Evolutionary conservation across 805 yeast genomes (phyloP).

Genomic region (Candida takata): DNA sequence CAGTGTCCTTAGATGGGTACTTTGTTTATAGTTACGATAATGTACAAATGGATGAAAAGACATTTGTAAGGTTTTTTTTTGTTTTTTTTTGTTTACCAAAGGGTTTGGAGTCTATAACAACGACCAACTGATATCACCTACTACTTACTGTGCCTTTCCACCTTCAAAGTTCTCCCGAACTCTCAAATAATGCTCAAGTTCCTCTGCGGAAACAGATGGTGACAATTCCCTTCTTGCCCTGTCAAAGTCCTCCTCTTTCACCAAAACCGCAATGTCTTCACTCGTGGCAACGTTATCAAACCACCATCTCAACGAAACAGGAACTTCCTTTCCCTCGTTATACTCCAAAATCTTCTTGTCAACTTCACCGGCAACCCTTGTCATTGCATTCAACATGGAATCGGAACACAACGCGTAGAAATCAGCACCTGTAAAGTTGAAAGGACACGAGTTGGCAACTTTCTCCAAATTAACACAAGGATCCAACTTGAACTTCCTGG

Average conservation of each 20-base stretch:
- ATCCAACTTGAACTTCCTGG: constrained; percentile 68
- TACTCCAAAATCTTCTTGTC: constrained; percentile 54
- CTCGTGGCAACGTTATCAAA: constrained; percentile 71
- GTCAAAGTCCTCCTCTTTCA: constrained; percentile 65
- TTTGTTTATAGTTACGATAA: background rate
- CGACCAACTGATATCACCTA: no score
- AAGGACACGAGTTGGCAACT: constrained; percentile 70
- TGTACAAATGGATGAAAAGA: background rate
- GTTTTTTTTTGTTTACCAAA: background rate
- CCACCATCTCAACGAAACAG: constrained; percentile 77
- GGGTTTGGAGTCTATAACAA: no score
- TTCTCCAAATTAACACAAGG: constrained; percentile 48
- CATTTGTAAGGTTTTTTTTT: no score
- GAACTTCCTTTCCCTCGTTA: constrained; percentile 38
- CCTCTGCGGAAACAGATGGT: constrained; percentile 87
- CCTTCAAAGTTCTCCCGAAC: constrained; percentile 85
- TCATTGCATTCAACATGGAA: constrained; percentile 95
- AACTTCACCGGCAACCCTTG: constrained; percentile 71
- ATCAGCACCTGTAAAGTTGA: constrained; percentile 96
- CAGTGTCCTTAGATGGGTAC: background rate
- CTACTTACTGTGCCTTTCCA: constrained; percentile 24
- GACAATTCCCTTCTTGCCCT: constrained; percentile 64
- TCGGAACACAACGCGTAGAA: constrained; percentile 95
- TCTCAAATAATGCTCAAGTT: constrained; percentile 69
- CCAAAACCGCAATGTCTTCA: constrained; percentile 63